phyloP scores from a whole-genome alignment of 495 filamentous ascomycete genomes.

The Viridothelium virens region DNA sequence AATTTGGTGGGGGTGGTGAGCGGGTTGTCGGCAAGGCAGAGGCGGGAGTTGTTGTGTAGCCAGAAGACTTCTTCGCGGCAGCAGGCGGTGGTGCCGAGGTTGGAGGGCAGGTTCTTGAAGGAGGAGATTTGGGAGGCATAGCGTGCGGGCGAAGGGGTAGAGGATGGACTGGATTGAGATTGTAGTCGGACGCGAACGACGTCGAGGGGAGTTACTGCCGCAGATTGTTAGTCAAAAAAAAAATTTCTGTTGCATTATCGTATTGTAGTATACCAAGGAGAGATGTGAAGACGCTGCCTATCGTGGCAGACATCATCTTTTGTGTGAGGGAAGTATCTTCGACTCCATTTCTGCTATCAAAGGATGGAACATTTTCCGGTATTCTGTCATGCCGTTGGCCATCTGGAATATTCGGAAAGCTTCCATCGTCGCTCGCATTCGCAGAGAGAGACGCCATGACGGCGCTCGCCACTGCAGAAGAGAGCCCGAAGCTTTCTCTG shows the following conservation, averaged over 20 bases:
- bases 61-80: slow-evolving; percentile 92
- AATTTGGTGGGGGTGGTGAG: slow-evolving; percentile 20
- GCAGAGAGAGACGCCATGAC: slow-evolving; percentile 11
- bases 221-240: slow-evolving; percentile 20
- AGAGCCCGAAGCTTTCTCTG: neutral
- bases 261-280: slow-evolving; percentile 59
- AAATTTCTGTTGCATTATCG: slow-evolving; percentile 12
- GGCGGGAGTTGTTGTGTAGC: slow-evolving; percentile 74
- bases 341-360: slow-evolving; percentile 34
- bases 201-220: slow-evolving; percentile 83
- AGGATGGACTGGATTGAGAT: slow-evolving; percentile 56
- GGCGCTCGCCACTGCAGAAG: slow-evolving; percentile 5
- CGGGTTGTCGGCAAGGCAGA: slow-evolving; percentile 58
- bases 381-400: slow-evolving; percentile 39
- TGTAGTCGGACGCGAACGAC: slow-evolving; percentile 93
- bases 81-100: slow-evolving; percentile 88
- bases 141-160: slow-evolving; percentile 32
- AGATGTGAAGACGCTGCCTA: slow-evolving; percentile 81
- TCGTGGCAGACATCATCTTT: slow-evolving; percentile 90
- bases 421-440: neutral
- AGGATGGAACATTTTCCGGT: slow-evolving; percentile 22
- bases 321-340: slow-evolving; percentile 67
- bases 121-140: slow-evolving; percentile 31
- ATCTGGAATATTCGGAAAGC: slow-evolving; percentile 6
- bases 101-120: slow-evolving; percentile 59